Evolutionary conservation across 2,329 filamentous ascomycete genomes (phyloP), one percentile per base, ranked within the genome.

Genomic region (Beauveria sp.): DNA sequence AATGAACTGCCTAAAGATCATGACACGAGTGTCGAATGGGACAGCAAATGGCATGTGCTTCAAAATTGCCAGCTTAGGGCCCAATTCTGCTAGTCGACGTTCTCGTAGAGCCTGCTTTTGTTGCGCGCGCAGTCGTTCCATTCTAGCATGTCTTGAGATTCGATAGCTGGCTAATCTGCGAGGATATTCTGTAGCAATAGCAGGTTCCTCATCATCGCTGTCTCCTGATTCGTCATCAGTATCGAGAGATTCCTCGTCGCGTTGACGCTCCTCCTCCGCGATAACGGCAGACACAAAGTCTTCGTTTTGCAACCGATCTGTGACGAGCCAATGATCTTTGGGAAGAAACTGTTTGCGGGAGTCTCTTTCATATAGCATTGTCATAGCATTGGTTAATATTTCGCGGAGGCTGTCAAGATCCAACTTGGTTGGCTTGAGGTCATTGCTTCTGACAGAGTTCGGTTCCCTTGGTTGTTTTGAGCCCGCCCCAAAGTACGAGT

Each of bases 31-130:
- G 43, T 90, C 86, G 68, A 99, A 99, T 0, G 93, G 95, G 50
- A 99, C 95, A 66, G 93, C 90, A 72, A 98, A 99, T 0, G 95
- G 95, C 87, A 99, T 96, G 69, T 98, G 96, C 67, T 95, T 88
- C 56, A 99, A 76, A 5, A 99, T 90, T 70, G 97, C 93, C 10
- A 97, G 79, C 67, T 93, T 88, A 0, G 95, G 93, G 0, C 89
- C 91, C 64, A 96, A 86, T 16, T 88, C 83, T 53, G 93, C 90
- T 26, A 96, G 76, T 64, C 90, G 84, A 66, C 90, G 86, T 66
- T 88, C 86, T 43, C 88, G 82, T 49, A 87, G 86, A 7, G 83
- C 81, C 69, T 86, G 86, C 65, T 86, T 83, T 68, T 91, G 86
- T 66, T 86, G 83, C 45, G 80, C 79, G 65, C 84, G 83, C 50